Base-by-base conservation (phyloP, 116 monocot genomes). In the Trichopus zeylanicus region DNA sequence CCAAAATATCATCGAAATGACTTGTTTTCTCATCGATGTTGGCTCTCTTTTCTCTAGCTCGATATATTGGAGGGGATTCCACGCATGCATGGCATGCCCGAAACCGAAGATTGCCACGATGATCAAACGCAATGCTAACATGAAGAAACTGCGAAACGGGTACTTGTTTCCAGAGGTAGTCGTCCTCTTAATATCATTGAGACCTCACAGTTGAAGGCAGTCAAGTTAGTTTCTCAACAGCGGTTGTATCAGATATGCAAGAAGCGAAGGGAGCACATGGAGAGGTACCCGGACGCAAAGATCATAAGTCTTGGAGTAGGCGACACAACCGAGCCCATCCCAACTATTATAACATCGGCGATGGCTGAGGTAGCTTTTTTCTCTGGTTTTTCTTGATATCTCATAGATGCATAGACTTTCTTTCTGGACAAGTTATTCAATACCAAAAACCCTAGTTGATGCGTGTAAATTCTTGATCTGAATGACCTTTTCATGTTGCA, bases 111-210 rank as follows among this genome's bases (percentile, higher is more conserved):
- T 53, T 7, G 68, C 18, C n/a, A 42, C 13, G 0, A 42, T 42
- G 62, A 76, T 94, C 13, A 16, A 76, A 15, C 80, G 95, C 55
- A 95, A 89, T 73, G 60, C 64, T 26, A 81, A 95, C 81, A 79
- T 95, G 87, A 79, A 81, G 37, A 90, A 84, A 53, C 75, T 95
- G 48, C 73, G 62, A 31, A 84, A 64, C 59, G 84, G 79, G 13
- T 95, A 87, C 57, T 67, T 95, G 7, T 95, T 95, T 53, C 90
- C 87, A 18, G 84, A 95, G 89, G 93, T 93, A 61, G 12, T 5
- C 56, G 23, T 31, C 10, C 31, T 63, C 5, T 49, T 29, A 20
- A 18, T 15, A 27, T 30, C 12, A 21, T 26, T 48, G n/a, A 0
- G 7, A 37, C 13, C 13, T 37, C 15, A 37, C 15, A 11, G 15